Base-by-base conservation (phyloP, 2,329 filamentous ascomycete species). In the Aspergillus sp. region DNA sequence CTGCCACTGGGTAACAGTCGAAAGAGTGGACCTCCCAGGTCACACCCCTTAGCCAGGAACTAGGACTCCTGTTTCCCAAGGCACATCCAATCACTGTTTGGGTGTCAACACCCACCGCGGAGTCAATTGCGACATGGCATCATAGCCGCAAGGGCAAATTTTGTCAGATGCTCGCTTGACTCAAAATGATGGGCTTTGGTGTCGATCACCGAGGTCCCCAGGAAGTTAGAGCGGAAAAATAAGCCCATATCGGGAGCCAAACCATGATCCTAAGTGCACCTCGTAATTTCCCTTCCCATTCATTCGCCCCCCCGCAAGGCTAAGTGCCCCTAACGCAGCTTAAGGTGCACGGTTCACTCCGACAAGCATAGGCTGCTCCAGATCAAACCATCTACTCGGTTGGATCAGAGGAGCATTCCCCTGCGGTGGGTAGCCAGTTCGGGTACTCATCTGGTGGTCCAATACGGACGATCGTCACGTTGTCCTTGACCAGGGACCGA, bases 271-370 rank as follows among this genome's bases (percentile, higher is more conserved):
- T 41, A 25, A 54, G 38, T 38, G 55, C 45, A 58, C 59, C 52
- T 67, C 59, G 63, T 59, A 64, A 68, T 63, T 64, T 65, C 53
- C 61, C 47, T 41, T 21, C 36, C 13, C 39, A 61, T 32, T 41
- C 17, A 59, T 62, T 59, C 55, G 49, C 30, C 58, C 55, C 32
- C 48, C 51, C 58, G 49, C 61, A 63, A 58, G 53, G 45, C 55
- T 23, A 57, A 53, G 36, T 28, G 10, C 51, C 61, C 47, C 53
- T 52, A 59, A 41, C 51, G n/a, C 30, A 61, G 28, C 56, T 17
- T 55, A 30, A 30, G 39, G 32, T 60, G 55, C 55, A 62, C 52
- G 43, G 54, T 57, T 58, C 55, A 59, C 53, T 57, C 59, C 53
- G 56, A 56, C 41, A 36, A 54, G 19, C 13, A 58, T 47, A 25